Base-by-base conservation (phyloP, 2,329 filamentous ascomycete genomes). In the Bimuria novae-zelandiae region DNA sequence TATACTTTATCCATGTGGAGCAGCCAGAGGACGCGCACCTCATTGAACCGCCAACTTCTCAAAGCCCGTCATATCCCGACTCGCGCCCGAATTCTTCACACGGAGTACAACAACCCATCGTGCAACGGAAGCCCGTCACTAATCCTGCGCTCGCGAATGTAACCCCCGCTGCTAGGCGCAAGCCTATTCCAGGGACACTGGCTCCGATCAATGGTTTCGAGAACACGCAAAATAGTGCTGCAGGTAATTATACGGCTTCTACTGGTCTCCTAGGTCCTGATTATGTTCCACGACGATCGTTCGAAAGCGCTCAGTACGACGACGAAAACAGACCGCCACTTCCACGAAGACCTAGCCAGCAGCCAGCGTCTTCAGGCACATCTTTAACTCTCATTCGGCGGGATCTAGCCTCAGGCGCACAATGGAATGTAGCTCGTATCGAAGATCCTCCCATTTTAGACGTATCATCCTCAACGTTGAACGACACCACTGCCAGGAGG, bases 1-100 rank as follows among this genome's bases (percentile, higher is more conserved):
- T 99, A 4, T 99, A 97, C 76, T 97, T 94, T 70, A 79, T 97
- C 48, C 93, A 97, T 74, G 83, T 95, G 33, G 83, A 90, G 54
- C 80, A 82, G 1, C 82, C 84, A 3, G 80, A 89, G 51, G 71
- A 76, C 55, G 73, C 72, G 25, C 69, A 76, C 27, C 71, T 78
- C 5, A 37, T 72, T 25, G 54, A 43, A 7, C 54, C 60, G 32
- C 44, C 62, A 7, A 50, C 54, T 3, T 56, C 54, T 23, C 55
- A 53, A n/a, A 49, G 61, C n/a, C 35, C 54, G 12, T 47, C 57
- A n/a, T 53, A 60, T 43, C 10, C 33, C 12, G 51, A 63, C n/a
- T 49, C 55, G 35, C 45, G 23, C 25, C 51, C 51, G 21, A 10
- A 25, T 23, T 27, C 51, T 25, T 47, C 57, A 41, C 57, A 59